Conservation (phyloP, 139 green algal species). For the Eudorina sp. region DNA sequence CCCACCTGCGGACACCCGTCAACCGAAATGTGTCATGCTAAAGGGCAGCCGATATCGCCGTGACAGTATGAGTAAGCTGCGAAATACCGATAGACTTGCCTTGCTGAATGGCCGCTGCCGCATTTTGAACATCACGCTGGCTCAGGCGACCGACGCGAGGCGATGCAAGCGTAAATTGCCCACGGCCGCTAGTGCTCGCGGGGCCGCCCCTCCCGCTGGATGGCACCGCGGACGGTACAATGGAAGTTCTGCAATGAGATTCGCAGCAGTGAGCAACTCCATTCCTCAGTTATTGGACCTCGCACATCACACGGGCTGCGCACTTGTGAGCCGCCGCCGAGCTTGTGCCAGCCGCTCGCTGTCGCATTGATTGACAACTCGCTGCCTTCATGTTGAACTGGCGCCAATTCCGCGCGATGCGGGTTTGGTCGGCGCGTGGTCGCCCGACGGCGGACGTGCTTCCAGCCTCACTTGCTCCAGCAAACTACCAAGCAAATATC, state of each 20-base stretch:
- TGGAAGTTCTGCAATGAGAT: neutral
- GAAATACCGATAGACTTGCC: neutral
- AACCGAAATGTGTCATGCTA: neutral
- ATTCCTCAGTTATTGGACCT: neutral
- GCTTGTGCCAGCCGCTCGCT: neutral
- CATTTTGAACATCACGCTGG: neutral
- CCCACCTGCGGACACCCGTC: neutral
- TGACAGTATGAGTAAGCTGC: too few species aligned
- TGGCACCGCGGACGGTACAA: neutral
- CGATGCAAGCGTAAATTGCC: neutral
- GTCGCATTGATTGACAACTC: neutral
- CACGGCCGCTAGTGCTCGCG: conserved; percentile 18
- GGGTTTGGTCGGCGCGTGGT: neutral
- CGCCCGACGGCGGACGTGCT: conserved; percentile 4
- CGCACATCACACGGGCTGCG: conserved; percentile 8
- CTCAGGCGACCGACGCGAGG: too few species aligned
- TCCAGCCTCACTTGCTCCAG: neutral
- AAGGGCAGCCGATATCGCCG: too few species aligned
- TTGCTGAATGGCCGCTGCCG: neutral
- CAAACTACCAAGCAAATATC: neutral
- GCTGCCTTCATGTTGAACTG: neutral
- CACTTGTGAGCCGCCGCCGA: conserved; percentile 17
- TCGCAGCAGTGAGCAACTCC: neutral
- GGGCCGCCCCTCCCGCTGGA: conserved; percentile 6
- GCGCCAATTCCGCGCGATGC: neutral